These are phyloP conservation scores for Aspergillus sp. DNA, from an alignment of 2,329 filamentous ascomycete species.

Conservation along the genomic window DNA sequence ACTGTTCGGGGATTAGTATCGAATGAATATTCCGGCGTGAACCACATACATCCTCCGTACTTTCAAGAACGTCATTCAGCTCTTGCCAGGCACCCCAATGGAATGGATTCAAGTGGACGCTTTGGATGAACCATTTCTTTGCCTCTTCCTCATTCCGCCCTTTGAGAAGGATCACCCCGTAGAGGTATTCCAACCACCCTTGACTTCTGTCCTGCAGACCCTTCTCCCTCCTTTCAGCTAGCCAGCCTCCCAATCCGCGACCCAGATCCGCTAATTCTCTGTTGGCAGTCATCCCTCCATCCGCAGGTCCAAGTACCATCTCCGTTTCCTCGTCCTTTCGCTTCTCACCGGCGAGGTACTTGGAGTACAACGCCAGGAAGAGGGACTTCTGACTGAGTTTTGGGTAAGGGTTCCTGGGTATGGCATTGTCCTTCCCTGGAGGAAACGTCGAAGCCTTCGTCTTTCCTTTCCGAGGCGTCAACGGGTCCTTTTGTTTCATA, in stretches of 20 bases:
- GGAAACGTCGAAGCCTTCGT: constrained; percentile 43
- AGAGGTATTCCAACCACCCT: constrained; percentile 79
- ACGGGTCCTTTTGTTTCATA: constrained; percentile 29
- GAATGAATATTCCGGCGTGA: constrained; percentile 1
- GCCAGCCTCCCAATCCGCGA: constrained; percentile 70
- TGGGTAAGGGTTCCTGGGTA: constrained; percentile 33
- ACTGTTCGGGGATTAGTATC: constrained; percentile 37
- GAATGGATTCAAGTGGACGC: constrained; percentile 81
- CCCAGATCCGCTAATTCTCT: constrained; percentile 72
- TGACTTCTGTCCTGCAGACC: constrained; percentile 57
- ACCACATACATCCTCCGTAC: constrained; percentile 65
- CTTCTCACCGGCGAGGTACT: constrained; percentile 89
- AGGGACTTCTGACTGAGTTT: constrained; percentile 78
- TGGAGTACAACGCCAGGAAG: constrained; percentile 86
- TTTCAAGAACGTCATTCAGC: constrained; percentile 68
- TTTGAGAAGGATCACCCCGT: constrained; percentile 81
- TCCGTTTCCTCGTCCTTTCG: constrained; percentile 92
- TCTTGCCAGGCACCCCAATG: constrained; percentile 98
- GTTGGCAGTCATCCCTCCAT: constrained; percentile 75
- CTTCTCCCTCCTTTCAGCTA: constrained; percentile 55
- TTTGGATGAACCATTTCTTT: constrained; percentile 75
- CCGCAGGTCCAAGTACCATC: constrained; percentile 90
- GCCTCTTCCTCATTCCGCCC: constrained; percentile 83
- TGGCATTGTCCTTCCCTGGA: constrained; percentile 25
- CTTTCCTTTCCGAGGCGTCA: constrained; percentile 48